Evolutionary conservation across 441 rosid genomes (phyloP), one percentile per base, ranked within the genome.

Genomic region (Arabidopsis lyrata): DNA sequence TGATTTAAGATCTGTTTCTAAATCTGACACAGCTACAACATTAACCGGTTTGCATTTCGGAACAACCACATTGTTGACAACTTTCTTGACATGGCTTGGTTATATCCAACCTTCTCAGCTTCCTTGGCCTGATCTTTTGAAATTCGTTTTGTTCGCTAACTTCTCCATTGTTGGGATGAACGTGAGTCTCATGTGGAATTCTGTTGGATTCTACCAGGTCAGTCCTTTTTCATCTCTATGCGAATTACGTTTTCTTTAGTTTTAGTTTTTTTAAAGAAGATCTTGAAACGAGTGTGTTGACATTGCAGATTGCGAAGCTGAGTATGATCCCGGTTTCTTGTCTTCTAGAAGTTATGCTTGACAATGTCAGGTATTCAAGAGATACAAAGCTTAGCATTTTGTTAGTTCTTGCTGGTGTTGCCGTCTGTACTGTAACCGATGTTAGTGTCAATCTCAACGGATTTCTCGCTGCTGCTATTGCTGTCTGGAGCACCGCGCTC

Each of bases 121-220:
- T 68, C 99, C 98, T 1, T 65, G 84, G 41, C 59, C 85, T 31
- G 99, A 95, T 64, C 90, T 92, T 78, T 59, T 90, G 29, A 95
- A 83, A 81, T 95, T 89, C 77, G 96, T 95, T 63, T 35, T 95
- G 70, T 95, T 92, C 42, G 96, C 98, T 34, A 95, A 95, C 81
- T 95, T 90, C 83, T 95, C 99, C 15, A 90, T 95, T 52, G 99
- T 95, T 83, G 99, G 99, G 72, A 95, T 95, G 99, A 95, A 95
- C 50, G 95, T 95, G 60, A 95, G 99, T 77, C 83, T 95, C 56
- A 92, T 95, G 98, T 95, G 97, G 99, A 95, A 95, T 35, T 95
- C 99, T 8, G 99, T 95, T 13, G 99, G 99, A 31, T 95, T 95
- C 81, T 95, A 95, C 82, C 99, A 95, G 97, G 99, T 89, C 68